Evolutionary conservation across 108 stramenopile species (phyloP).

Genomic region (Nitzschia palea): DNA sequence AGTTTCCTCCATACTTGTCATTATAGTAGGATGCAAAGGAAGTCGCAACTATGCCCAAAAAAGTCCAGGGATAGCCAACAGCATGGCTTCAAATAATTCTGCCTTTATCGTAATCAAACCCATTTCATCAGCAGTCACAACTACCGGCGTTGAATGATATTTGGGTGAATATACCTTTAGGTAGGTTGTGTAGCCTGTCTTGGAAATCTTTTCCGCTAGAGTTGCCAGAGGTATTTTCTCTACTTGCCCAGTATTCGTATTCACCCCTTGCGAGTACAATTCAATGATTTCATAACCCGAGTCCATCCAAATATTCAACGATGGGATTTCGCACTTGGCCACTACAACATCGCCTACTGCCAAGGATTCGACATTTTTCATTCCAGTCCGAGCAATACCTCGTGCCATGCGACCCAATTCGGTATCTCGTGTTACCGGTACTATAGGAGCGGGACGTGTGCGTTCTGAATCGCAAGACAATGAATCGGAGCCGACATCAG

Average conservation of each 20-base stretch:
- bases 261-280: slow-evolving; percentile 52
- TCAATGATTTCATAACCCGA: slow-evolving; percentile 46
- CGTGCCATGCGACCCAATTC: background rate
- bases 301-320: slow-evolving; percentile 41
- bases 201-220: slow-evolving; percentile 18
- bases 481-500: background rate
- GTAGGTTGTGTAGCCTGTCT: slow-evolving; percentile 15
- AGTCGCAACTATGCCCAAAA: slow-evolving; percentile 48
- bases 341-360: slow-evolving; percentile 46
- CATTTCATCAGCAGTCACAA: slow-evolving; percentile 61
- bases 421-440: background rate
- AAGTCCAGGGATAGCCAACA: slow-evolving; percentile 56
- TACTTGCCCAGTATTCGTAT: slow-evolving; percentile 43
- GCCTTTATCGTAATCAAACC: slow-evolving; percentile 40
- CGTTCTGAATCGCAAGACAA: too few species aligned
- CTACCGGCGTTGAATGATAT: slow-evolving; percentile 28
- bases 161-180: slow-evolving; percentile 1
- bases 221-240: slow-evolving; percentile 29
- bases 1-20: slow-evolving; percentile 53
- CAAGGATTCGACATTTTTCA: slow-evolving; percentile 24
- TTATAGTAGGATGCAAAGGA: slow-evolving; percentile 53
- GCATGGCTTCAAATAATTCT: slow-evolving; percentile 40
- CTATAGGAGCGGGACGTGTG: too few species aligned
- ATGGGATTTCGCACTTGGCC: slow-evolving; percentile 43
- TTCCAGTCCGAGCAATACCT: slow-evolving; percentile 1